Evolutionary conservation across 23 red algal species (phyloP), one percentile per base, ranked within the genome.

Genomic region (Gracilariopsis chorda): DNA sequence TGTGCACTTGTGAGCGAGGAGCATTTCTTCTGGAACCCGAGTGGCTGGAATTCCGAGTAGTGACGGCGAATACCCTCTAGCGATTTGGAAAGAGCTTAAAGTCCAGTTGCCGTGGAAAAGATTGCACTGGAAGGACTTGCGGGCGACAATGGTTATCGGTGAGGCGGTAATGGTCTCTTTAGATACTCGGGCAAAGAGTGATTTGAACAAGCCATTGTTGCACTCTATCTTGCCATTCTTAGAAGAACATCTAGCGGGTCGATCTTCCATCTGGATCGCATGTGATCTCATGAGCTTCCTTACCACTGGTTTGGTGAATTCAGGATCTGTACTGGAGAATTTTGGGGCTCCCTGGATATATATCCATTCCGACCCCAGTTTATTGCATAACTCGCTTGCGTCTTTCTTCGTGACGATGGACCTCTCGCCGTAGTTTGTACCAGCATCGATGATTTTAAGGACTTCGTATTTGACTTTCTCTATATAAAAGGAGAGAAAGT

Each of bases 201-300:
- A 20, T 49, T 57, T 80, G 35, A 80, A 80, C 32, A 80, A 19
- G 3, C 75, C 75, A 32, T 80, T 80, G 46, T 80, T 80, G 23
- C 75, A 4, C 35, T 80, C 49, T 24, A 80, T 21, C 21, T 55
- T 48, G 46, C 75, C 75, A 49, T 80, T 80, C 6, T 80, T 80
- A 24, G 44, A 57, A 42, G 75, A 80, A 42, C 43, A 80, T 49
- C 75, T 80, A 24, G 75, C 34, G 19, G 75, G 75, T 29, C 42
- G 34, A n/a, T 23, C 43, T 29, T 51, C 19, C 25, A 53, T 19
- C 75, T 55, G 21, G 44, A 80, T 57, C 46, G 21, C 46, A 13
- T 80, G 41, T 32, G 19, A 32, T 52, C 49, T 51, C 7, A 53
- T 40, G 46, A 80, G 35, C 75, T 80, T 80, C 45, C 34, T 53